Base-by-base conservation (phyloP, 1,139 yeast genomes). In the Taphrina pruni region DNA sequence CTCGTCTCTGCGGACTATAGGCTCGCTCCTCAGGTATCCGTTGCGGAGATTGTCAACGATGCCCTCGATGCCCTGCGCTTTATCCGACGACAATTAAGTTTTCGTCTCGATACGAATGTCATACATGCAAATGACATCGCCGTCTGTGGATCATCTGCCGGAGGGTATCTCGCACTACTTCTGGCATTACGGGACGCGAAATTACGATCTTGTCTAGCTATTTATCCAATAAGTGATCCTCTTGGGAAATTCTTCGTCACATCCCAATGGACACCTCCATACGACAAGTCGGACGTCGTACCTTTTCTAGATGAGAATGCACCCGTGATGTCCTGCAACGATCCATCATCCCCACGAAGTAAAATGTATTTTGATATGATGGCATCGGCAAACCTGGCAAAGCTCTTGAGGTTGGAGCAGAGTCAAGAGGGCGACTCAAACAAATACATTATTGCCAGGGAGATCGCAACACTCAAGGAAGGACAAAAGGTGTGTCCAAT, bases 141-240 rank as follows among this genome's bases (percentile, higher is more conserved):
- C 12, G 77, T 81, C 21, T 84, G 81, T 14, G 86, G 86, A 0
- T 80, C 83, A 0, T 82, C 85, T 2, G 86, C 86, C 21, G 86
- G 85, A 32, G 85, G 85, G 1, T 81, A 82, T 73, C 76, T 82
- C 71, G 77, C 83, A 17, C 84, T 84, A 0, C 76, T 81, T 7
- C 76, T 82, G 54, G 75, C 81, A 21, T 84, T 52, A 8, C 36
- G 52, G 9, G 48, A 62, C 9, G 14, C 60, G 32, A 39, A 54
- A 26, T 5, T 62, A 6, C n/a, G 57, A 14, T 43, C 60, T 11
- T 62, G 66, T 52, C 54, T 62, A n/a, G 58, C 66, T 17, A 43
- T 62, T 11, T 52, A 62, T 51, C 66, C 66, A 26, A 52, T 62
- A 21, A 62, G 52, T 5, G 52, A 62, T 38, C 66, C 60, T 6